These are phyloP conservation scores for Laetiporus sulphureus DNA, from an alignment of 1,284 basidiomycete species.

Conservation along the genomic window DNA sequence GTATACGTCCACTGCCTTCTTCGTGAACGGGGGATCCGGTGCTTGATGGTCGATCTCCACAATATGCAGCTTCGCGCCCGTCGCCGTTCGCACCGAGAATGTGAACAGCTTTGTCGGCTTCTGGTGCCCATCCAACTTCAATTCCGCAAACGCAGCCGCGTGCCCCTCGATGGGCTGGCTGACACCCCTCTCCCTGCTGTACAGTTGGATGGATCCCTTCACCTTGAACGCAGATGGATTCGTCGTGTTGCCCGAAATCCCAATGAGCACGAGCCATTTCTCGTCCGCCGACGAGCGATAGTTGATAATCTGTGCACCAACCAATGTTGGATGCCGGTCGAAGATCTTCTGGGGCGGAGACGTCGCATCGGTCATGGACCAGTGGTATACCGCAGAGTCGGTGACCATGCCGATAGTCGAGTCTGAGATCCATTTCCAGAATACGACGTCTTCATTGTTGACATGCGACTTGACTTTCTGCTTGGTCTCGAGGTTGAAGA, in stretches of 20 bases:
- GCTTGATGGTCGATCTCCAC: constrained; percentile 98
- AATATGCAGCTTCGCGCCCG: constrained; percentile 97
- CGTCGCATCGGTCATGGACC: constrained; percentile 74
- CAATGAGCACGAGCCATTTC: constrained; percentile 96
- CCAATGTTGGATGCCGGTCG: constrained; percentile 93
- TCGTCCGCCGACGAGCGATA: constrained; percentile 91
- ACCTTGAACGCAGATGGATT: constrained; percentile 96
- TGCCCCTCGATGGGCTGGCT: constrained; percentile 99
- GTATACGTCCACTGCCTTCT: constrained; percentile 99
- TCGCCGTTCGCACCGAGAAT: constrained; percentile 93
- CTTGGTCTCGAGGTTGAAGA: constrained; percentile 98
- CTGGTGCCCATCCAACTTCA: constrained; percentile 85
- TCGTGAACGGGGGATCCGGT: constrained; percentile 92
- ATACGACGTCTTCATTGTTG: constrained; percentile 92
- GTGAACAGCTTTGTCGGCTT: constrained; percentile 89
- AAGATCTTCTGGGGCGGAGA: constrained; percentile 87
- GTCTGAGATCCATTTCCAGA: constrained; percentile 98
- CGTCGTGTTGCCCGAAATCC: constrained; percentile 91
- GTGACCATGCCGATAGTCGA: constrained; percentile 94
- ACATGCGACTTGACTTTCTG: constrained; percentile 96
- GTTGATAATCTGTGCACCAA: constrained; percentile 97
- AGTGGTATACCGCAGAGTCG: constrained; percentile 91
- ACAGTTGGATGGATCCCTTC: constrained; percentile 95
- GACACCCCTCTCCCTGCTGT: constrained; percentile 88
- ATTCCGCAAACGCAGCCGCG: constrained; percentile 91